phyloP scores from a whole-genome alignment of 2,329 filamentous ascomycete species.

The Penicillium sclerotiorum region DNA sequence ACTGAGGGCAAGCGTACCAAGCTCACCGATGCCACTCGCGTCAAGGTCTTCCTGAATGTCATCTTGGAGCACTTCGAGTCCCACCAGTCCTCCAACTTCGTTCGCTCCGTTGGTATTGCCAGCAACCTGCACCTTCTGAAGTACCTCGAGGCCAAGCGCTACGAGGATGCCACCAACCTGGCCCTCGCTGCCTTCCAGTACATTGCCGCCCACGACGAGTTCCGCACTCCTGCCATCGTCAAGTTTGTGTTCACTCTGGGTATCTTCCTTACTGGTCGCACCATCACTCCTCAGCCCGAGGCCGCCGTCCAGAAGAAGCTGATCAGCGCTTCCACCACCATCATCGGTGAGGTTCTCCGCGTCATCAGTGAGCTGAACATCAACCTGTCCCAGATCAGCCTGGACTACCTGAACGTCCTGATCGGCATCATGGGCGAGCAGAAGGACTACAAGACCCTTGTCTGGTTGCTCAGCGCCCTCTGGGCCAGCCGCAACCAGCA shows the following conservation, averaged over 20 bases:
- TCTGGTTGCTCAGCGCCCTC: constrained; percentile 45
- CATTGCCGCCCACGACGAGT: constrained; percentile 35
- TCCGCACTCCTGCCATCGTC: constrained; percentile 31
- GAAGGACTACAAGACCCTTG: constrained; percentile 47
- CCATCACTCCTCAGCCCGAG: constrained; percentile 38
- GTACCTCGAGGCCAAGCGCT: constrained; percentile 32
- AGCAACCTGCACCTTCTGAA: constrained; percentile 29
- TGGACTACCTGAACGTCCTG: constrained; percentile 47
- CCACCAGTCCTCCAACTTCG: constrained; percentile 37
- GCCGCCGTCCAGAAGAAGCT: constrained; percentile 41
- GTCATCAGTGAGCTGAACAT: constrained; percentile 45
- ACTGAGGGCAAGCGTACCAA: constrained; percentile 36
- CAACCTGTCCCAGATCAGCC: constrained; percentile 45
- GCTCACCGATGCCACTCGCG: constrained; percentile 29
- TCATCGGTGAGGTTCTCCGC: constrained; percentile 45
- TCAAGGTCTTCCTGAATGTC: constrained; percentile 35
- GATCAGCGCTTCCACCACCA: constrained; percentile 42
- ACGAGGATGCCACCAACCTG: constrained; percentile 36
- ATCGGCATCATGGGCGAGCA: constrained; percentile 49
- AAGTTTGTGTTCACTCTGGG: constrained; percentile 41
- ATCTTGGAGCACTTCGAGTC: constrained; percentile 38
- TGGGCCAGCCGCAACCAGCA: constrained; percentile 52
- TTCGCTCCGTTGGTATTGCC: constrained; percentile 43
- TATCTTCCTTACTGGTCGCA: constrained; percentile 40
- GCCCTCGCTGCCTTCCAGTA: constrained; percentile 38